Evolutionary conservation across 352 stramenopile species (phyloP).

Genomic region (Phytophthora pseudosyringae): DNA sequence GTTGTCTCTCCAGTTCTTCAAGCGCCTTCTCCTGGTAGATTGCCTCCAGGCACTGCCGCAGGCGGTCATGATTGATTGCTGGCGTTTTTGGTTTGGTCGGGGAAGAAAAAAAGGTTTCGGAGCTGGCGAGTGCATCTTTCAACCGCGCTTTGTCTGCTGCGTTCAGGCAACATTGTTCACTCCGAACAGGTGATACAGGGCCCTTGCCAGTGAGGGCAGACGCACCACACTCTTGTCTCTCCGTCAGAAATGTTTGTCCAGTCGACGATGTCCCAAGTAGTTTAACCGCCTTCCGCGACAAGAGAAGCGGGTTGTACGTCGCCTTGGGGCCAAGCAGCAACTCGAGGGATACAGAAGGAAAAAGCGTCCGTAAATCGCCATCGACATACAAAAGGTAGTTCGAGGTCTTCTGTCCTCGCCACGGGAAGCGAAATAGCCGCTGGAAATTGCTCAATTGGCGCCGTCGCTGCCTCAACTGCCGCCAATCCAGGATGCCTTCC

Average conservation of each 20-base stretch:
- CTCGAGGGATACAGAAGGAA: conserved; percentile 42
- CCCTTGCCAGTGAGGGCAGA: not conserved
- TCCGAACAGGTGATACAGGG: not conserved
- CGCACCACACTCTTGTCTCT: conserved; percentile 13
- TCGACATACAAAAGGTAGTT: conserved; percentile 67
- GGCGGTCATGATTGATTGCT: conserved; percentile 14
- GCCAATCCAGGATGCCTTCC: conserved; percentile 57
- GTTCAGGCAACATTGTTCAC: conserved; percentile 4
- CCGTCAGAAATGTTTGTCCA: conserved; percentile 65
- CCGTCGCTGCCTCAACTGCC: conserved; percentile 33
- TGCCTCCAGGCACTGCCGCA: conserved; percentile 40
- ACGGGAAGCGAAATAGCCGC: conserved; percentile 51
- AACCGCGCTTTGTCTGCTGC: conserved; percentile 7
- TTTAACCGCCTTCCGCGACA: conserved; percentile 37
- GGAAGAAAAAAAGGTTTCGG: not conserved
- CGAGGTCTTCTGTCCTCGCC: conserved; percentile 37
- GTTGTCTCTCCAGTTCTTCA: conserved; percentile 30
- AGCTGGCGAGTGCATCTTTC: conserved; percentile 9
- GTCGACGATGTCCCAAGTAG: conserved; percentile 17
- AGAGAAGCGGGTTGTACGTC: conserved; percentile 52
- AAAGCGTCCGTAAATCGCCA: conserved; percentile 47
- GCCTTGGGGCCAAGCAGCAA: conserved; percentile 42
- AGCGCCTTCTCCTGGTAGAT: conserved; percentile 50
- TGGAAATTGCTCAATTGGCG: conserved; percentile 48
- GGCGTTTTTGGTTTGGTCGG: conserved; percentile 7